Evolutionary conservation across 1,284 basidiomycete species (phyloP).

Genomic region (Ustilago loliicola): DNA sequence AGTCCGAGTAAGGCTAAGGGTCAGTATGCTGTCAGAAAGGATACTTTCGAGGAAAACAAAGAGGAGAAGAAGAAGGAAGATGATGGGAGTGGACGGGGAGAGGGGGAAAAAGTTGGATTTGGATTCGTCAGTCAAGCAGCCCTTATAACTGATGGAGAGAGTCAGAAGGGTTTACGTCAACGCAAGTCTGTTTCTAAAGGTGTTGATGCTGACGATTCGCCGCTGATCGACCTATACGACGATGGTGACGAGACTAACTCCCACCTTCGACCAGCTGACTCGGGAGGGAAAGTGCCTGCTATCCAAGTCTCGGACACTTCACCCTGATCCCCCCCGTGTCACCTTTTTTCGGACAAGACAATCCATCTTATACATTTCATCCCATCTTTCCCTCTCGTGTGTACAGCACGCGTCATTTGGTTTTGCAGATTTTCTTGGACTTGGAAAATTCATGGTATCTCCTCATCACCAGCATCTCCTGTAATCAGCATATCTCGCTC

Average conservation of each 20-base stretch:
- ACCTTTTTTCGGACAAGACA: too few species aligned
- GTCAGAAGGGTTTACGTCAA: slow-evolving; percentile 26
- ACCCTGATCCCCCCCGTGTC: neutral
- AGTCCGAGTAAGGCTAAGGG: too few species aligned
- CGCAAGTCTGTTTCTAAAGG: slow-evolving; percentile 21
- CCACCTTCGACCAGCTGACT: neutral
- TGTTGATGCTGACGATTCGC: neutral
- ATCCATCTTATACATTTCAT: neutral
- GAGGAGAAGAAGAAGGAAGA: neutral
- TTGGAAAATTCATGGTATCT: too few species aligned
- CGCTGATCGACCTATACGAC: neutral
- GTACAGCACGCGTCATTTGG: too few species aligned
- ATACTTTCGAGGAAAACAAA: neutral
- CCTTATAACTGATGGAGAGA: slow-evolving; percentile 14
- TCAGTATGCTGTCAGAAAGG: too few species aligned
- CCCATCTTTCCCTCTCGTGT: neutral
- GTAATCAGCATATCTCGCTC: too few species aligned
- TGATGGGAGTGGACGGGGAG: too few species aligned
- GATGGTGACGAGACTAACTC: neutral
- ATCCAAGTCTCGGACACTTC: slow-evolving; percentile 39
- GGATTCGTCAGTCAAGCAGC: slow-evolving; percentile 34
- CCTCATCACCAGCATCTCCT: too few species aligned
- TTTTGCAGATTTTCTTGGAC: too few species aligned
- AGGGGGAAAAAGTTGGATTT: too few species aligned
- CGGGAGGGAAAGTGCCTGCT: slow-evolving; percentile 8